phyloP scores from a whole-genome alignment of 306 rosid species.

The Ormosia emarginata region DNA sequence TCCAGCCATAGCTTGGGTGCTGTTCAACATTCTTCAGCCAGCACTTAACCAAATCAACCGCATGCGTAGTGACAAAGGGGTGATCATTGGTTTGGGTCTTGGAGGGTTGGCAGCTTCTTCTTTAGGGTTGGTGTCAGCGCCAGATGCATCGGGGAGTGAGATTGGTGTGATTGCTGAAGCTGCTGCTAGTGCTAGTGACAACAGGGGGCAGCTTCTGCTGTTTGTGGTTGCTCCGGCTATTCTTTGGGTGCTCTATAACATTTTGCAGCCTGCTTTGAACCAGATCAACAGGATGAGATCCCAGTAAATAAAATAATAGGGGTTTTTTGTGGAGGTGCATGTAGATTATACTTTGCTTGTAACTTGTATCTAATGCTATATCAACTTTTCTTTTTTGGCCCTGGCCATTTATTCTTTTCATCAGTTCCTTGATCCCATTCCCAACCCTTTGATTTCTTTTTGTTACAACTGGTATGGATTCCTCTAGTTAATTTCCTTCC shows the following conservation, averaged over 20 bases:
- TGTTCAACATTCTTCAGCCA: constrained; percentile 86
- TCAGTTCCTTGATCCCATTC: background rate
- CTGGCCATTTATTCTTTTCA: background rate
- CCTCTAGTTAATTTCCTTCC: background rate
- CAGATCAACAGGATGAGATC: constrained; percentile 90
- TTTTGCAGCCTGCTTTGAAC: constrained; percentile 89
- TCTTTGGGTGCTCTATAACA: constrained; percentile 77
- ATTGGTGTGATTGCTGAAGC: constrained; percentile 56
- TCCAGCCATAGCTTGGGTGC: constrained; percentile 91
- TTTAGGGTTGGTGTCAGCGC: constrained; percentile 34
- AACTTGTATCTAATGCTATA: constrained; percentile 22
- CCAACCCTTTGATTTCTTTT: background rate
- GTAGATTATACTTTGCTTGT: constrained; percentile 8
- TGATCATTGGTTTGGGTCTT: constrained; percentile 59
- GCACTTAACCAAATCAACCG: constrained; percentile 81
- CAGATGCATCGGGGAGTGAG: constrained; percentile 59
- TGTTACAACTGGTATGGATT: background rate
- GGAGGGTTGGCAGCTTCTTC: constrained; percentile 55
- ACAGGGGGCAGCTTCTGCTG: constrained; percentile 71
- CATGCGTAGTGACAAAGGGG: constrained; percentile 58
- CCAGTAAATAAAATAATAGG: background rate
- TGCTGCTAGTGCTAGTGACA: constrained; percentile 40
- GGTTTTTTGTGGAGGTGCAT: constrained; percentile 10
- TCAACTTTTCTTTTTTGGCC: background rate
- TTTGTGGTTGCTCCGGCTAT: constrained; percentile 81